A percentile compares a stretch with the other conserved stretches of the same genome.
phyloP scores from a whole-genome alignment of 1,284 basidiomycete genomes.

The Ceratobasidium sp. region DNA sequence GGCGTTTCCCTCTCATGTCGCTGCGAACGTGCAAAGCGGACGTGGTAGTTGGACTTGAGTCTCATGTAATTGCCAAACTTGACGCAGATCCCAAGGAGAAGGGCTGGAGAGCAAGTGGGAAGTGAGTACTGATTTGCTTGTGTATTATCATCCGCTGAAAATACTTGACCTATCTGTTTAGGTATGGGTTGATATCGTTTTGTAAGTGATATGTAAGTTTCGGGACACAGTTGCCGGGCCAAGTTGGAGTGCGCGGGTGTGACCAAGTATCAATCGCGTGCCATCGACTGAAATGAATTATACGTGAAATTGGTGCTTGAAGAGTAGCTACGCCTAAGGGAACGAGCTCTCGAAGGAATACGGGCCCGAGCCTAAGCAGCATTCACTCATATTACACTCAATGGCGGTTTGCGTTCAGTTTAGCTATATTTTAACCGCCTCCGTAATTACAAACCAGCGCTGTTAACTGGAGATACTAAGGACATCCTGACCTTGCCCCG shows the following conservation, averaged over 20 bases:
- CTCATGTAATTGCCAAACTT: constrained; percentile 67
- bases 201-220: not conserved
- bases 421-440: not conserved
- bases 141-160: not conserved
- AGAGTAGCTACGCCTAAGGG: no score
- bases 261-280: no score
- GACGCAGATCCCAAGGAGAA: constrained; percentile 57
- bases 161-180: not conserved
- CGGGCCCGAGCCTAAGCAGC: no score
- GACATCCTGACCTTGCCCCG: constrained; percentile 91
- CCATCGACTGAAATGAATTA: no score
- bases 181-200: constrained; percentile 38
- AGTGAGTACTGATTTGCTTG: constrained; percentile 21
- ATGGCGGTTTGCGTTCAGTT: no score
- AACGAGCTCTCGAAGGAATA: no score
- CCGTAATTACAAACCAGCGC: constrained; percentile 16
- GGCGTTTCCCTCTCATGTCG: constrained; percentile 81
- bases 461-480: constrained; percentile 71
- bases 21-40: constrained; percentile 96
- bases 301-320: no score
- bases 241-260: not conserved
- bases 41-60: constrained; percentile 81
- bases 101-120: constrained; percentile 41
- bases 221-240: not conserved
- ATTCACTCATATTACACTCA: no score